These are phyloP conservation scores for Laguncularia racemosa DNA, from an alignment of 345 rosid genomes.

Conservation along the genomic window DNA sequence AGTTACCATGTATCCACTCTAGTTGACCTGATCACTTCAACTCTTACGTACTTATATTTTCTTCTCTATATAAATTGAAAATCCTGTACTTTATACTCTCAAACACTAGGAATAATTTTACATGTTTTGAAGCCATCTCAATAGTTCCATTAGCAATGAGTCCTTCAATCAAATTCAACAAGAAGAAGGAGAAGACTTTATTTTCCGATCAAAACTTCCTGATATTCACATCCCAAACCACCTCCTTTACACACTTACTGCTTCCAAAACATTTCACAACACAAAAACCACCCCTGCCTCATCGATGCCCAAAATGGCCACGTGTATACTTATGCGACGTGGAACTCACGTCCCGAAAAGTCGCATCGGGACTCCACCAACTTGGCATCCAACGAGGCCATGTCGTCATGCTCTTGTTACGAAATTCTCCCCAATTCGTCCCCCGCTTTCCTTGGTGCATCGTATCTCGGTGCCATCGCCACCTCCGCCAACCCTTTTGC, in stretches of 20 bases:
- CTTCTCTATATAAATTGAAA: too few relatives aligned
- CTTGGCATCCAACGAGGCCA: constrained; percentile 53
- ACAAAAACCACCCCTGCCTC: constrained; percentile 46
- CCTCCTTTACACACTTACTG: constrained; percentile 56
- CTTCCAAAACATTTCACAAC: constrained; percentile 47
- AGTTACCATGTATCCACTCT: too few relatives aligned
- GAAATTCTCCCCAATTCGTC: constrained; percentile 65
- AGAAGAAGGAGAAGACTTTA: too few relatives aligned
- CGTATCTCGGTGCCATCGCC: constrained; percentile 50
- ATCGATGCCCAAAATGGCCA: constrained; percentile 67
- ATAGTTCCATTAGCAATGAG: too few relatives aligned
- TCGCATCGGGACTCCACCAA: constrained; percentile 47
- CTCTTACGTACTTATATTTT: too few relatives aligned
- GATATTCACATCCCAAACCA: constrained; percentile 68
- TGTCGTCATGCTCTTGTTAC: constrained; percentile 72
- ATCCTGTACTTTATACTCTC: too few relatives aligned
- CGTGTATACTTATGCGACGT: constrained; percentile 60
- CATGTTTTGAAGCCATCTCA: too few relatives aligned
- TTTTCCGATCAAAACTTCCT: constrained; percentile 74
- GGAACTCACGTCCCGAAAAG: constrained; percentile 47
- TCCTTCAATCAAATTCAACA: too few relatives aligned
- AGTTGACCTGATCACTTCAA: too few relatives aligned
- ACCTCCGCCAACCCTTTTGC: constrained; percentile 86
- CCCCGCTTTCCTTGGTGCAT: constrained; percentile 68
- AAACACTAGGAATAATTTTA: too few relatives aligned